A percentile compares a stretch with the other conserved stretches of the same genome.
Evolutionary conservation across 768 basidiomycete genomes (phyloP).

Genomic region (Phlebiopsis flavidoalba): DNA sequence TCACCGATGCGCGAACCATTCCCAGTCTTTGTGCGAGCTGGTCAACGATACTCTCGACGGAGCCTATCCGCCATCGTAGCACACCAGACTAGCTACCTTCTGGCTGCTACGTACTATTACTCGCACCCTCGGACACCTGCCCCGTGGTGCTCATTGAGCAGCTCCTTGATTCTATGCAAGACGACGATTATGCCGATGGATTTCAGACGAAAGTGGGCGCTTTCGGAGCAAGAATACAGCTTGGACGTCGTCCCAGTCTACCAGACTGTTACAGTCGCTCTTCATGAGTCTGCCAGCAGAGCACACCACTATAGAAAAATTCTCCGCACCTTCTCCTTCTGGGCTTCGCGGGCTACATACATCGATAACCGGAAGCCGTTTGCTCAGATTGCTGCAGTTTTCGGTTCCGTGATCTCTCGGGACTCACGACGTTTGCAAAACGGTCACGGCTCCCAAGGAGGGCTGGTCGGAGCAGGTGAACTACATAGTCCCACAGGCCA

Average conservation of each 20-base stretch:
- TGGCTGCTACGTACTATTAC: slow-evolving; percentile 62
- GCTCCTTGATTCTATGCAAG: slow-evolving; percentile 46
- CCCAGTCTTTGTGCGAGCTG: slow-evolving; percentile 54
- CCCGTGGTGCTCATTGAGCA: slow-evolving; percentile 40
- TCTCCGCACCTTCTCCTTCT: slow-evolving; percentile 53
- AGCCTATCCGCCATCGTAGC: slow-evolving; percentile 62
- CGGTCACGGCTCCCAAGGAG: slow-evolving; percentile 32
- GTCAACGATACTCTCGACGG: slow-evolving; percentile 53
- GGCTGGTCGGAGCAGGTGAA: slow-evolving; percentile 55
- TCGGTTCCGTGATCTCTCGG: no score
- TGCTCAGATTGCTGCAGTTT: background rate
- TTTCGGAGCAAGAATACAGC: slow-evolving; percentile 49
- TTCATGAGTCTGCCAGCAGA: slow-evolving; percentile 43
- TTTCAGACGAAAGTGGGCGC: slow-evolving; percentile 52
- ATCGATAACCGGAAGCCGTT: slow-evolving; percentile 35
- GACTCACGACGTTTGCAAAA: slow-evolving; percentile 31
- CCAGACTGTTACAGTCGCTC: slow-evolving; percentile 47
- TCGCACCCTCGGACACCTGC: slow-evolving; percentile 48
- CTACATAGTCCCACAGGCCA: slow-evolving; percentile 27
- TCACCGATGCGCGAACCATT: slow-evolving; percentile 44
- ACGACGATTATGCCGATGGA: slow-evolving; percentile 56
- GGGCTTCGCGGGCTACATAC: slow-evolving; percentile 49
- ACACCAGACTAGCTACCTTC: slow-evolving; percentile 45
- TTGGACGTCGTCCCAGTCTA: slow-evolving; percentile 65
- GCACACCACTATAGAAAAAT: slow-evolving; percentile 35